Percentiles rank a stretch among this genome's conserved stretches.
phyloP scores from a whole-genome alignment of 164 flowering plant species.

The Warburgia ugandensis region DNA sequence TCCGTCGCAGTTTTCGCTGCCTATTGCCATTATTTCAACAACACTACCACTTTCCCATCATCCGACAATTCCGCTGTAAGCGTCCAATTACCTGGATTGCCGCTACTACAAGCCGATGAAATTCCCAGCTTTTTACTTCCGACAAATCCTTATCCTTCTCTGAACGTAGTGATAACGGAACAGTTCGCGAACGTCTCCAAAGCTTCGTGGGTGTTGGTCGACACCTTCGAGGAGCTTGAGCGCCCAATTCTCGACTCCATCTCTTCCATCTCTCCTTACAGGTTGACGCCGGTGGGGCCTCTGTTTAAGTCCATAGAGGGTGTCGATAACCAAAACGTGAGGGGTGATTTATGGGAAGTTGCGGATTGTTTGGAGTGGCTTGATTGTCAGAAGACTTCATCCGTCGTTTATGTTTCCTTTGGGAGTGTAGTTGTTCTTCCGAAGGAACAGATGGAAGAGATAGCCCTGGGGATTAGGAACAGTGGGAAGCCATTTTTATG shows the following conservation, averaged over 20 bases:
- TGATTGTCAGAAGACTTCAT: slow-evolving; percentile 28
- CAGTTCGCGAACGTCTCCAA: slow-evolving; percentile 52
- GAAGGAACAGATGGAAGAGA: slow-evolving; percentile 52
- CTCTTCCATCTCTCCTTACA: slow-evolving; percentile 28
- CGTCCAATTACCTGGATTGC: slow-evolving; percentile 56
- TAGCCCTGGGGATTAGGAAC: slow-evolving; percentile 43
- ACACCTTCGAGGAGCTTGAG: slow-evolving; percentile 68
- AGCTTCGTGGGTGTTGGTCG: slow-evolving; percentile 50
- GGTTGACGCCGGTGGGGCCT: slow-evolving; percentile 46
- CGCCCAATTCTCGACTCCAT: slow-evolving; percentile 30
- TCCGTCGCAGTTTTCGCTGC: slow-evolving; percentile 54
- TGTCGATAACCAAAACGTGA: slow-evolving; percentile 2
- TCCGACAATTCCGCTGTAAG: slow-evolving; percentile 12
- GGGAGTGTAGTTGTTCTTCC: slow-evolving; percentile 40
- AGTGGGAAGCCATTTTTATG: slow-evolving; percentile 45
- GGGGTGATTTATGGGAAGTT: slow-evolving; percentile 39
- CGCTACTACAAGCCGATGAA: slow-evolving; percentile 46
- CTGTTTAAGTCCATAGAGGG: slow-evolving; percentile 27
- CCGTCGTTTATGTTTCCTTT: slow-evolving; percentile 62
- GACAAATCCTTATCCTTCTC: slow-evolving; percentile 19
- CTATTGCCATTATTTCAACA: slow-evolving; percentile 45
- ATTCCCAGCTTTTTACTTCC: slow-evolving; percentile 64
- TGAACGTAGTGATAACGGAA: slow-evolving; percentile 28
- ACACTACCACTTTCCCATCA: slow-evolving; percentile 40
- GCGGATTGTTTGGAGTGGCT: slow-evolving; percentile 49